Evolutionary conservation across 2,329 filamentous ascomycete genomes (phyloP).

Genomic region (Cytospora mali): DNA sequence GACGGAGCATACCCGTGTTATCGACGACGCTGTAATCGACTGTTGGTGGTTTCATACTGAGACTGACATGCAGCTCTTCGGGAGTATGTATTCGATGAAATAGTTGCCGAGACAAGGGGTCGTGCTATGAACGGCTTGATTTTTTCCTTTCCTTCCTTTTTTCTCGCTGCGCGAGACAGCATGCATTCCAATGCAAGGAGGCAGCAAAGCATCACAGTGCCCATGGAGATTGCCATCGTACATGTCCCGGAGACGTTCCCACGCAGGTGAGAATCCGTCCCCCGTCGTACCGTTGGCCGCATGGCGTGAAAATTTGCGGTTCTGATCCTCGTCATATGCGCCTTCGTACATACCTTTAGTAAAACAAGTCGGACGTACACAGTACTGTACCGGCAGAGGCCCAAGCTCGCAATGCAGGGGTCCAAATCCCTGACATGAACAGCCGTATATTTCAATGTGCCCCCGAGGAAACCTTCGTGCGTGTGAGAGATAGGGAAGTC

Average conservation of each 20-base stretch:
- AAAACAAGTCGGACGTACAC: constrained; percentile 16
- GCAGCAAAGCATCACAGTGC: constrained; percentile 10
- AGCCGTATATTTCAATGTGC: constrained; percentile 11
- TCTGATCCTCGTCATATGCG: constrained; percentile 13
- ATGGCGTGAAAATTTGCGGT: constrained; percentile 21
- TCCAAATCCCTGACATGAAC: constrained; percentile 20
- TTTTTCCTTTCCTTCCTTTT: not conserved
- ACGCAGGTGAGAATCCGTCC: constrained; percentile 5
- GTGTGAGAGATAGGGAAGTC: not conserved
- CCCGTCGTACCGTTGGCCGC: constrained; percentile 25
- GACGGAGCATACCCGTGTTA: not conserved
- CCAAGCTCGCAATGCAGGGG: constrained; percentile 23
- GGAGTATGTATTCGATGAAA: not conserved
- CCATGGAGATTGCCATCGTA: constrained; percentile 7
- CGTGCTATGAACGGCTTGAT: not conserved
- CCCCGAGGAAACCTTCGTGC: constrained; percentile 3
- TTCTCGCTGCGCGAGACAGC: constrained; percentile 4
- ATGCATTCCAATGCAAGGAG: constrained; percentile 1
- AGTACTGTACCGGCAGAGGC: constrained; percentile 13
- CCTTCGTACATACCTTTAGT: constrained; percentile 10
- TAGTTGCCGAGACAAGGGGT: constrained; percentile 2
- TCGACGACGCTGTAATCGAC: not conserved
- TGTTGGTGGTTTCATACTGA: not conserved
- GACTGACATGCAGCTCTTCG: constrained; percentile 1
- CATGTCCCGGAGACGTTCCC: constrained; percentile 12